Evolutionary conservation across 2,329 filamentous ascomycete genomes (phyloP), one percentile per base, ranked within the genome.

Genomic region (Apiospora malaysiana): DNA sequence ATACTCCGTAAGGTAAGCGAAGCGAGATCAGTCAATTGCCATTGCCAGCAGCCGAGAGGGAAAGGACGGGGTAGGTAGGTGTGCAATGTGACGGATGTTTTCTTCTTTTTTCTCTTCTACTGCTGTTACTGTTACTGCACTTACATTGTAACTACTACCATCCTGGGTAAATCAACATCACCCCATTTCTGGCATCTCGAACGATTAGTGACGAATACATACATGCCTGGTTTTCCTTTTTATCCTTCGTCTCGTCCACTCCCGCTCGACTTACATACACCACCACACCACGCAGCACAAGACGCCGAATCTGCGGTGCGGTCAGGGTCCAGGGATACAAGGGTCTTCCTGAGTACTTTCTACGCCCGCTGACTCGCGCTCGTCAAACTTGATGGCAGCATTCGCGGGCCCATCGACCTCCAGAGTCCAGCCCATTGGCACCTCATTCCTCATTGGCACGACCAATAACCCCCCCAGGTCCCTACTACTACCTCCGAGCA

Each of bases 371-470:
- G 65, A 67, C 65, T 67, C 65, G 65, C 65, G 40, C n/a, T 67
- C 65, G 27, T 67, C 65, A 67, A 67, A 67, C 65, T 32, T 46
- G 65, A 67, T 67, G 65, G 65, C 40, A 67, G 23, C 65, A 45
- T 46, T 46, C 42, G 32, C 56, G 56, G 56, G 27, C 56, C 56
- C 51, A 59, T 37, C 51, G 40, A 21, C 27, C 49, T 37, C 16
- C n/a, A n/a, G n/a, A n/a, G n/a, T n/a, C n/a, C n/a, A n/a, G n/a
- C n/a, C 32, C 18, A 63, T 5, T 12, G 27, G 16, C 56, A 4
- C 14, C 32, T 32, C 32, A n/a, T 63, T 63, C 18, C 56, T 18
- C 56, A n/a, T 63, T 63, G 56, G 56, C 56, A 63, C 56, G 56
- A 40, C 27, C 18, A 40, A 40, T 10, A 32, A 32, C 32, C 56